Evolutionary conservation across 352 stramenopile species (phyloP).

Genomic region (Pseudoperonospora humuli): DNA sequence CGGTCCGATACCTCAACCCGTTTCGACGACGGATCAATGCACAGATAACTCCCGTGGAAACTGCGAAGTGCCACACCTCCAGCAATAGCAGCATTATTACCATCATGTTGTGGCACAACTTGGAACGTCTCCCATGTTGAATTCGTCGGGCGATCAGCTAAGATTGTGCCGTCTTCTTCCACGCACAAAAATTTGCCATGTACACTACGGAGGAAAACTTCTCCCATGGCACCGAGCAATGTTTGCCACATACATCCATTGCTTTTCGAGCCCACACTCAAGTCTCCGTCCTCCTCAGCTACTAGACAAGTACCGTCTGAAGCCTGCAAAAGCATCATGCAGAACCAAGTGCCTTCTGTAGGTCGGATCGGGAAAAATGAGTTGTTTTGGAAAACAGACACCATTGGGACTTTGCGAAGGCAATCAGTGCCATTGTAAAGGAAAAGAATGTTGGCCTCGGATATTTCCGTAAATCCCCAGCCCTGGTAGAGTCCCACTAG

Average conservation of each 20-base stretch:
- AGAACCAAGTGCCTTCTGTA: conserved; percentile 58
- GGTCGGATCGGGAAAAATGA: conserved; percentile 41
- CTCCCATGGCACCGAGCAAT: conserved; percentile 39
- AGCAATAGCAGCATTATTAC: conserved; percentile 4
- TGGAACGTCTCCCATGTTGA: conserved; percentile 87
- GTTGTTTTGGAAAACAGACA: conserved; percentile 32
- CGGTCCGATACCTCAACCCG: conserved; percentile 20
- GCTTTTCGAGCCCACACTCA: conserved; percentile 31
- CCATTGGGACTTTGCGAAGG: conserved; percentile 81
- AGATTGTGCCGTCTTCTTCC: conserved; percentile 59
- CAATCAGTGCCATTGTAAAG: conserved; percentile 82
- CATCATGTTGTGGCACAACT: conserved; percentile 48
- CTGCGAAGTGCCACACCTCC: conserved; percentile 61
- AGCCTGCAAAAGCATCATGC: conserved; percentile 62
- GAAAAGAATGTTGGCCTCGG: conserved; percentile 60
- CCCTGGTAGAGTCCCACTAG: conserved; percentile 63
- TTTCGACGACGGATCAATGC: conserved; percentile 42
- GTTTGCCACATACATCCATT: conserved; percentile 68
- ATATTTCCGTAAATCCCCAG: conserved; percentile 56
- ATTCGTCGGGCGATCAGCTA: conserved; percentile 61
- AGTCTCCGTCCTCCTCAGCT: conserved; percentile 52
- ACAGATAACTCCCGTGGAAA: conserved; percentile 74
- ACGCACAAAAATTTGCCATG: conserved; percentile 84
- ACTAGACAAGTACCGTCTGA: conserved; percentile 60
- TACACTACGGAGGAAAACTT: conserved; percentile 65